phyloP scores from a whole-genome alignment of 1,284 basidiomycete genomes.

The Butyriboletus appendiculatus region DNA sequence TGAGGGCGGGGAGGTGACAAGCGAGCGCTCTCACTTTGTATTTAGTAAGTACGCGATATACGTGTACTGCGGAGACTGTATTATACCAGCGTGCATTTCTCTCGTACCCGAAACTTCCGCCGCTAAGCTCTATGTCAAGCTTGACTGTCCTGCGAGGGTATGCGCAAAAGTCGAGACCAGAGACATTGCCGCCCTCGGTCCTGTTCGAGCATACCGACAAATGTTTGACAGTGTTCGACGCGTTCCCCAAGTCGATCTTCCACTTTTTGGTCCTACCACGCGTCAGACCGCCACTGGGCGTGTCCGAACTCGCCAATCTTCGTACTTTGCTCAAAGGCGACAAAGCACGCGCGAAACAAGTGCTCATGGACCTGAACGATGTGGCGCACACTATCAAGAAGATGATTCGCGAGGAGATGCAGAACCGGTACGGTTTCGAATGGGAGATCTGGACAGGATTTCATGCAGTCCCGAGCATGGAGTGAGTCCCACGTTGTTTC shows the following conservation, averaged over 20 bases:
- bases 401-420: constrained; percentile 83
- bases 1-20: constrained; percentile 43
- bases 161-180: constrained; percentile 52
- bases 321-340: constrained; percentile 59
- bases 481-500: constrained; percentile 43
- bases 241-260: constrained; percentile 83
- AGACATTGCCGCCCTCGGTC: constrained; percentile 56
- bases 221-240: constrained; percentile 81
- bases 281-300: constrained; percentile 36
- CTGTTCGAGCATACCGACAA: constrained; percentile 61
- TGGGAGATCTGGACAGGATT: constrained; percentile 88
- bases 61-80: constrained; percentile 16
- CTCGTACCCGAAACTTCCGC: background rate
- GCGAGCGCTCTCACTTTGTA: background rate
- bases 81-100: constrained; percentile 14
- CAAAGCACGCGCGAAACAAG: constrained; percentile 50
- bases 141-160: constrained; percentile 64
- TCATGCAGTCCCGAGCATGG: constrained; percentile 81
- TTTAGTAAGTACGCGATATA: background rate
- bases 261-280: constrained; percentile 83
- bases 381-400: constrained; percentile 56
- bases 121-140: constrained; percentile 38
- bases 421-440: constrained; percentile 69
- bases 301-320: constrained; percentile 55
- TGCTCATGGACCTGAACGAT: constrained; percentile 57